Evolutionary conservation across 2,329 filamentous ascomycete genomes (phyloP).

Genomic region (Myriosclerotinia duriaeana): DNA sequence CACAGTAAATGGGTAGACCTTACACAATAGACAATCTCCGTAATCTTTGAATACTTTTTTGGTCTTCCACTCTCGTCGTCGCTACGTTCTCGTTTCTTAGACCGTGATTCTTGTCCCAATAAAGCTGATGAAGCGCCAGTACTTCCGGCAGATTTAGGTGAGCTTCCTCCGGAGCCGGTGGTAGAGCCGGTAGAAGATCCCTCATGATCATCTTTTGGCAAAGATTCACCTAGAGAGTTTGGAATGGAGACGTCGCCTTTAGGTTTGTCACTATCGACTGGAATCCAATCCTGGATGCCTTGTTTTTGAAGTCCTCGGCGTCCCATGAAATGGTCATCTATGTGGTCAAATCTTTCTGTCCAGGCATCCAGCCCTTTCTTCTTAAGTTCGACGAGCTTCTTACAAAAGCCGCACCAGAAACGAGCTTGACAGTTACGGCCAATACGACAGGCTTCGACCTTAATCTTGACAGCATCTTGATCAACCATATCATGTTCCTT

Average conservation of each 20-base stretch:
- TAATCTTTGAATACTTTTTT: slow-evolving; percentile 24
- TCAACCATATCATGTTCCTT: slow-evolving; percentile 40
- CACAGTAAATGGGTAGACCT: slow-evolving; percentile 17
- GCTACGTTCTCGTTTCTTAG: slow-evolving; percentile 25
- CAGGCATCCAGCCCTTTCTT: slow-evolving; percentile 54
- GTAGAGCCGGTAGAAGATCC: slow-evolving; percentile 15
- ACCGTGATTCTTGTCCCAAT: slow-evolving; percentile 16
- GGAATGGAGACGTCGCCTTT: slow-evolving; percentile 26
- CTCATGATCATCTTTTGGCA: slow-evolving; percentile 1
- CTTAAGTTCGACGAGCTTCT: slow-evolving; percentile 49
- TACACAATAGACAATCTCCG: slow-evolving; percentile 33
- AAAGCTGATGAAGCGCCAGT: slow-evolving; percentile 24
- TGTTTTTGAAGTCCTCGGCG: slow-evolving; percentile 44
- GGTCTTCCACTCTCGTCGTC: slow-evolving; percentile 21
- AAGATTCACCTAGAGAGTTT: slow-evolving; percentile 12
- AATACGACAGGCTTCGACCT: slow-evolving; percentile 56
- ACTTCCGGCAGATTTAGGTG: slow-evolving; percentile 17
- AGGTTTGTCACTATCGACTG: slow-evolving; percentile 33
- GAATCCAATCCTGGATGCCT: slow-evolving; percentile 57
- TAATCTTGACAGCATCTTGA: slow-evolving; percentile 41
- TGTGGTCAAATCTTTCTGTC: slow-evolving; percentile 68
- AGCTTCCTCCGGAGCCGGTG: slow-evolving; percentile 14
- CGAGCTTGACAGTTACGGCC: slow-evolving; percentile 62
- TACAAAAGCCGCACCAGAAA: slow-evolving; percentile 91
- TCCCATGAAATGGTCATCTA: slow-evolving; percentile 68